A percentile compares a stretch with the other conserved stretches of the same genome.
Conservation (phyloP, 164 flowering plant genomes). For the Berberis thunbergii region DNA sequence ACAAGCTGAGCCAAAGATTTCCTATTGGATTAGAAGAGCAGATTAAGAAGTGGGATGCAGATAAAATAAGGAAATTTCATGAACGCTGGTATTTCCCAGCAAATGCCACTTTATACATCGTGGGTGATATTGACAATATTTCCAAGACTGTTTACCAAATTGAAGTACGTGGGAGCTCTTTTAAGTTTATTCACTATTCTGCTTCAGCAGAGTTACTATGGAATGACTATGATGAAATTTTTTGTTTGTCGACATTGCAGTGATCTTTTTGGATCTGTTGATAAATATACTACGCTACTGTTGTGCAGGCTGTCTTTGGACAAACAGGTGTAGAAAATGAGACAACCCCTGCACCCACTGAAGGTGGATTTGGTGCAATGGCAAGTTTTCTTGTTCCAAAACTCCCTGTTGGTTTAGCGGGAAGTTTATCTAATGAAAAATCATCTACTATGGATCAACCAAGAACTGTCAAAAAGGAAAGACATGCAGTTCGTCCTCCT, state of each 20-base stretch:
- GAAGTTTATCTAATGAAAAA: slow-evolving; percentile 52
- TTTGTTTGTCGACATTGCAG: background rate
- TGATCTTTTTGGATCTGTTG: slow-evolving; percentile 3
- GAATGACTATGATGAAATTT: background rate
- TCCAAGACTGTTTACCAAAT: slow-evolving; percentile 69
- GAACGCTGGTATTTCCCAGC: slow-evolving; percentile 99
- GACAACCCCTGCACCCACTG: slow-evolving; percentile 32
- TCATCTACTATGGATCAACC: slow-evolving; percentile 45
- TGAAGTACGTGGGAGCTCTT: slow-evolving; percentile 45
- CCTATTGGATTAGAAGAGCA: slow-evolving; percentile 99
- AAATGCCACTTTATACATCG: slow-evolving; percentile 94
- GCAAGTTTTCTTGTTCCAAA: slow-evolving; percentile 96
- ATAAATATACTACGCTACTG: slow-evolving; percentile 10
- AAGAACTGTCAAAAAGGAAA: slow-evolving; percentile 51
- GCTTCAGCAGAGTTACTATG: background rate
- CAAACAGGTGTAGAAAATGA: slow-evolving; percentile 55
- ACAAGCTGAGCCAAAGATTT: slow-evolving; percentile 91
- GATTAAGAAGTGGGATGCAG: slow-evolving; percentile 98
- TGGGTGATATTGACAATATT: slow-evolving; percentile 85
- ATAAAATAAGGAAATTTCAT: slow-evolving; percentile 90
- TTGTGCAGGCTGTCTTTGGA: slow-evolving; percentile 79
- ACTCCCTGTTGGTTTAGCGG: slow-evolving; percentile 62
- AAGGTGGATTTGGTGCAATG: slow-evolving; percentile 88
- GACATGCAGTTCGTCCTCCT: slow-evolving; percentile 92
- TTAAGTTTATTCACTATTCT: background rate